phyloP scores from a whole-genome alignment of 2,329 filamentous ascomycete genomes.

The Colletotrichum lini region DNA sequence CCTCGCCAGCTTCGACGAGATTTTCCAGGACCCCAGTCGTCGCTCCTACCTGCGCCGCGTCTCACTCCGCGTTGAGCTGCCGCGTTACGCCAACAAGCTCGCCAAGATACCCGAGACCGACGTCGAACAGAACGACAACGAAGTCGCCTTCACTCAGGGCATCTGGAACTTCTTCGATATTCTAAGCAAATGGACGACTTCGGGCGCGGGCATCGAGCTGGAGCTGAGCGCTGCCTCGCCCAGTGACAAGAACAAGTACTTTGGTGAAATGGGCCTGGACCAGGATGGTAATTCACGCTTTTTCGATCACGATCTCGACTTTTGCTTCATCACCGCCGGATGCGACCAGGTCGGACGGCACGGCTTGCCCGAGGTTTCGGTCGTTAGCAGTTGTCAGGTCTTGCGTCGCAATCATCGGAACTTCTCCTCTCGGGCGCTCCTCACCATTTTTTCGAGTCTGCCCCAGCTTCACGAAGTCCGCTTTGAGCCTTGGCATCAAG shows the following conservation, averaged over 20 bases:
- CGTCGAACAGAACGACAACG: conserved; percentile 47
- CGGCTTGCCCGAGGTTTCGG: conserved; percentile 44
- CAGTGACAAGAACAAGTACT: conserved; percentile 44
- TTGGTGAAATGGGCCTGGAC: conserved; percentile 45
- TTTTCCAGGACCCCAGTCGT: conserved; percentile 44
- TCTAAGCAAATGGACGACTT: conserved; percentile 44
- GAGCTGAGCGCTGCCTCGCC: conserved; percentile 47
- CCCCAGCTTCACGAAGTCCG: conserved; percentile 42
- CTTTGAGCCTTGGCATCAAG: conserved; percentile 45
- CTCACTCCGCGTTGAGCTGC: conserved; percentile 45
- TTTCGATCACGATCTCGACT: conserved; percentile 46
- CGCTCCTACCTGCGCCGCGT: conserved; percentile 44
- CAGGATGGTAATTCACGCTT: conserved; percentile 46
- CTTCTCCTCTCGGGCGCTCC: conserved; percentile 43
- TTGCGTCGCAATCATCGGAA: conserved; percentile 45
- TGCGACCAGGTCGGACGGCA: conserved; percentile 43
- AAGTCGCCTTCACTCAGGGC: conserved; percentile 45
- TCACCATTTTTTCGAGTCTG: conserved; percentile 44
- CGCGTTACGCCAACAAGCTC: conserved; percentile 43
- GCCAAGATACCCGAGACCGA: conserved; percentile 44
- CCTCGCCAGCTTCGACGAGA: conserved; percentile 44
- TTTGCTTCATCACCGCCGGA: conserved; percentile 42
- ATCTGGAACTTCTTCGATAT: conserved; percentile 47
- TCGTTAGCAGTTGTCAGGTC: conserved; percentile 43
- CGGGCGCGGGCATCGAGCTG: conserved; percentile 44